These are phyloP conservation scores for Globisporangium canariense DNA, from an alignment of 352 stramenopile species.

Conservation along the genomic window DNA sequence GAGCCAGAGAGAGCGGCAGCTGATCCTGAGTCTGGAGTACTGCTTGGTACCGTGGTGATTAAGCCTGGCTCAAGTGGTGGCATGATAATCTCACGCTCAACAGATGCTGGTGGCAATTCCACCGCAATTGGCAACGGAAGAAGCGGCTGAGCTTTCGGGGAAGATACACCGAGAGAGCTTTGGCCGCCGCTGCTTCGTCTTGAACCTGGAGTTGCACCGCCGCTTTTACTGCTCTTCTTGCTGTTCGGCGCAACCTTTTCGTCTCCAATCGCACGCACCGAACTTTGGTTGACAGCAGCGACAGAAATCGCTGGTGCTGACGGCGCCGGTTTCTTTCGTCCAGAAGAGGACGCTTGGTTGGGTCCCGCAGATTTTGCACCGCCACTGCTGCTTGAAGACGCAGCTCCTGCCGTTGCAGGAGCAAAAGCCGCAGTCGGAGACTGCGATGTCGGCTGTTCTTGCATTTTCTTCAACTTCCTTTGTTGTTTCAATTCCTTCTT, in stretches of 20 bases:
- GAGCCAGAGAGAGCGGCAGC: not conserved
- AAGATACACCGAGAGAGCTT: slow-evolving; percentile 12
- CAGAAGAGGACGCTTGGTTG: not conserved
- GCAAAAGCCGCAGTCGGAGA: slow-evolving; percentile 6
- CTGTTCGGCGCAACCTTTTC: slow-evolving; percentile 31
- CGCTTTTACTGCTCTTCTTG: slow-evolving; percentile 44
- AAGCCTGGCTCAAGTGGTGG: slow-evolving; percentile 3
- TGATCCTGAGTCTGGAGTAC: not conserved
- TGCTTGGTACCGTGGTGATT: not conserved
- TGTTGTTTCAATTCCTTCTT: slow-evolving; percentile 76
- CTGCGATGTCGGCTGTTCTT: slow-evolving; percentile 28
- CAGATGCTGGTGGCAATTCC: not conserved
- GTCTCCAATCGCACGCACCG: slow-evolving; percentile 24
- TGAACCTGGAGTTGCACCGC: slow-evolving; percentile 24
- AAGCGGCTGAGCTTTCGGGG: slow-evolving; percentile 8
- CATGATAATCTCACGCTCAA: slow-evolving; percentile 1
- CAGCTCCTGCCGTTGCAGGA: slow-evolving; percentile 10
- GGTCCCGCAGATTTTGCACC: not conserved
- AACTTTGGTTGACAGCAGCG: slow-evolving; percentile 14
- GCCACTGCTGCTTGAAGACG: slow-evolving; percentile 9
- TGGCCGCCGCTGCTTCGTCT: slow-evolving; percentile 29
- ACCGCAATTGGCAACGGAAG: slow-evolving; percentile 1
- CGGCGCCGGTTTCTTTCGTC: slow-evolving; percentile 13
- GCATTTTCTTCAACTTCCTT: slow-evolving; percentile 66
- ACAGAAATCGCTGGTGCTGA: not conserved